A percentile compares a stretch with the other conserved stretches of the same genome.
phyloP scores from a whole-genome alignment of 495 filamentous ascomycete genomes.

The Physcia stellaris region DNA sequence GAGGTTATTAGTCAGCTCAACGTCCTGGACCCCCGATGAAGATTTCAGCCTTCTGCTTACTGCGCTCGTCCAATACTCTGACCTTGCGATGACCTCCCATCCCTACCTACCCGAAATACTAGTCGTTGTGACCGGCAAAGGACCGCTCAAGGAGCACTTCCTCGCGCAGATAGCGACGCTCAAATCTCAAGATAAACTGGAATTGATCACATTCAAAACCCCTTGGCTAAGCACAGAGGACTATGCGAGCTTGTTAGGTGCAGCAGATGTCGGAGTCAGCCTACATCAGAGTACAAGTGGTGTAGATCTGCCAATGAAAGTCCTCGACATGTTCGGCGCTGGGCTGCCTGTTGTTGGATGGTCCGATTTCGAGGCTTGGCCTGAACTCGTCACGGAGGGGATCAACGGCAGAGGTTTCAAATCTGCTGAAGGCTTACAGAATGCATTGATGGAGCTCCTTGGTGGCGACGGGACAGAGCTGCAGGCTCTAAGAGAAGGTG shows the following conservation, averaged over 20 bases:
- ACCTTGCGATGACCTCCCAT: conserved; percentile 24
- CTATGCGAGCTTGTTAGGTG: conserved; percentile 76
- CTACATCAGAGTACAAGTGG: conserved; percentile 87
- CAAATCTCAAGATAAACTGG: conserved; percentile 41
- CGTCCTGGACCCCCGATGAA: conserved; percentile 94
- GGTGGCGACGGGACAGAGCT: conserved; percentile 38
- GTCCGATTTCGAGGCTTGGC: conserved; percentile 68
- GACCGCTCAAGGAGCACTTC: conserved; percentile 70
- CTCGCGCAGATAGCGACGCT: conserved; percentile 45
- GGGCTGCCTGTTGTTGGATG: conserved; percentile 86
- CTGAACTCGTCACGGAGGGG: conserved; percentile 74
- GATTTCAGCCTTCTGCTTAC: conserved; percentile 86
- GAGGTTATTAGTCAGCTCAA: conserved; percentile 72
- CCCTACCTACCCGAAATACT: conserved; percentile 45
- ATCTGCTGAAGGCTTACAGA: conserved; percentile 44
- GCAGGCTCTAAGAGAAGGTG: conserved; percentile 51
- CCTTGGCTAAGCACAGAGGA: conserved; percentile 72
- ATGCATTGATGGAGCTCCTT: conserved; percentile 49
- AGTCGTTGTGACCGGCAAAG: conserved; percentile 89
- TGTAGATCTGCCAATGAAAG: conserved; percentile 97
- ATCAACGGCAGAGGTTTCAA: conserved; percentile 73
- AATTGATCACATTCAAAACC: conserved; percentile 56
- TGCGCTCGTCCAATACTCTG: conserved; percentile 60
- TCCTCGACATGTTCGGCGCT: conserved; percentile 96
- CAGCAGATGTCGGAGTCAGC: conserved; percentile 80